A percentile compares a stretch with the other conserved stretches of the same genome.
Conservation (phyloP, 192 early-diverging fungal species). For the Coemansia sp. region DNA sequence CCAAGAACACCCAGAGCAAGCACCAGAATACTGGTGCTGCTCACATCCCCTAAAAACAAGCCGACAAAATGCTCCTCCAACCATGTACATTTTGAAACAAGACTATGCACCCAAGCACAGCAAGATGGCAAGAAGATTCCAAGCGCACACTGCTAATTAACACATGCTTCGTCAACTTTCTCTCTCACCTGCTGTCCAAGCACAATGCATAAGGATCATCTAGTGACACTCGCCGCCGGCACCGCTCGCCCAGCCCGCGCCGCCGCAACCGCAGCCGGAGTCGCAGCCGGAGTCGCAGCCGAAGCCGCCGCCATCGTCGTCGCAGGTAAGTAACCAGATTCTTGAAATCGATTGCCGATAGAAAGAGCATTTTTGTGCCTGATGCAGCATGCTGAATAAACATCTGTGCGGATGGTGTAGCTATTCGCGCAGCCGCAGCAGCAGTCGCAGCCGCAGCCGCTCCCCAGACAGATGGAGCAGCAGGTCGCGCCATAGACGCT, state of each 20-base stretch:
- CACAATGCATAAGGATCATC: constrained; percentile 3
- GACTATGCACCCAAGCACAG: neutral
- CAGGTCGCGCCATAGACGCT: constrained; percentile 19
- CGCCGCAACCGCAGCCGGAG: constrained; percentile 20
- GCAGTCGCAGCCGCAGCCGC: constrained; percentile 34
- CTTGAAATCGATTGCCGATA: neutral
- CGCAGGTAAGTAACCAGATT: constrained; percentile 44
- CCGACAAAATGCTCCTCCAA: neutral
- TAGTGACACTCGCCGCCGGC: constrained; percentile 25
- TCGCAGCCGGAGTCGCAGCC: constrained; percentile 13
- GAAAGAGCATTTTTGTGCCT: too few relatives aligned
- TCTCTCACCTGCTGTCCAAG: too few relatives aligned
- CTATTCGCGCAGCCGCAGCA: constrained; percentile 33
- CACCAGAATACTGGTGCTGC: too few relatives aligned
- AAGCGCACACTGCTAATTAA: neutral
- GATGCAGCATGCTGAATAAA: too few relatives aligned
- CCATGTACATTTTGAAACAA: neutral
- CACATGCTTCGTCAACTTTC: neutral
- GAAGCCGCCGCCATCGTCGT: constrained; percentile 17
- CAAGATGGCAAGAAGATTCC: constrained; percentile 2
- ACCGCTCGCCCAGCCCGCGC: constrained; percentile 33
- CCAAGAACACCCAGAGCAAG: constrained; percentile 1
- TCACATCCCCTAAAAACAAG: neutral
- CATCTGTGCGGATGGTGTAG: constrained; percentile 3
- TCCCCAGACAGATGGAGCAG: constrained; percentile 14